Evolutionary conservation across 306 rosid species (phyloP), one percentile per base, ranked within the genome.

Genomic region (Prunus mira): DNA sequence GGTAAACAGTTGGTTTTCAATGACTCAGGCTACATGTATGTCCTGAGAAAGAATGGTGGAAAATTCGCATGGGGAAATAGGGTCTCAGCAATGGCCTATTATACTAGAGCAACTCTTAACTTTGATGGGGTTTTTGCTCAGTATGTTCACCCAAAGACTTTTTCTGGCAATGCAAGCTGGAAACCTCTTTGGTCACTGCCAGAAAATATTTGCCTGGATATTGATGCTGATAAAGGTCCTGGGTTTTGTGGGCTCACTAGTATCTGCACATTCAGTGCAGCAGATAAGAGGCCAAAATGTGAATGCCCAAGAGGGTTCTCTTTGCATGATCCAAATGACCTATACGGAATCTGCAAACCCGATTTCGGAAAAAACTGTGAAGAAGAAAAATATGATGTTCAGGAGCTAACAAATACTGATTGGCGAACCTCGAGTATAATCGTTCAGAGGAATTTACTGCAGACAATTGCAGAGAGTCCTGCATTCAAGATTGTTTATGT

Each of bases 241-340:
- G 87, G 88, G 13, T 69, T 84, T 14, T 87, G 93, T 30, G 91
- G 93, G 6, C 71, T 69, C 65, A 84, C 87, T 54, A 87, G 86
- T 60, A 63, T 85, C 20, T 89, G 94, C 65, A 13, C 56, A n/a
- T n/a, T 79, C 3, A 76, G 28, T 32, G 34, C 34, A 5, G 51
- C 13, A 28, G 73, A 70, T 7, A 24, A 52, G 6, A 86, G 83
- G 77, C 83, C 85, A 0, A 74, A 17, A 4, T 80, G 91, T 51
- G 3, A 19, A 25, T 84, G 88, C 41, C 83, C 74, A 1, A 8
- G 0, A 6, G 71, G 87, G 11, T 87, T 69, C 67, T 79, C 88
- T 28, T 76, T 55, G 4, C 32, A 74, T 1, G 80, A 82, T 71
- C 73, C 82, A 4, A 70, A 43, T 4, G 81, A 87, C 28, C 20